A percentile compares a stretch with the other conserved stretches of the same genome.
phyloP scores from a whole-genome alignment of 495 filamentous ascomycete species.

The Xylaria longipes region DNA sequence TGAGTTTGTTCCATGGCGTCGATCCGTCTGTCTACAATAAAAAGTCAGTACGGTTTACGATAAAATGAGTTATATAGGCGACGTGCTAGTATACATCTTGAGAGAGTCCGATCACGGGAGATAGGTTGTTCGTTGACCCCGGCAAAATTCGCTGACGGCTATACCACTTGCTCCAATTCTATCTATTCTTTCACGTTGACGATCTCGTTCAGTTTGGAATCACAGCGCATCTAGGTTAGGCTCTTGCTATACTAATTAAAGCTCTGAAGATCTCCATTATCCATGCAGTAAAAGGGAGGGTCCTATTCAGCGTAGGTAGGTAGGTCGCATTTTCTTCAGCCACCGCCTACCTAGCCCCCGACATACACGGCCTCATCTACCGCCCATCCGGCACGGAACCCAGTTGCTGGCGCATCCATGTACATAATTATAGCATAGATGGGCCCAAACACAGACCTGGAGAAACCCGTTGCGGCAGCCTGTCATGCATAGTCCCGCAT shows the following conservation, averaged over 20 bases:
- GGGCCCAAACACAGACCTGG: conserved; percentile 23
- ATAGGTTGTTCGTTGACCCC: too few relatives aligned
- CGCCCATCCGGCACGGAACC: conserved; percentile 11
- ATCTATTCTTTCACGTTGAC: neutral
- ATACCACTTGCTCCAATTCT: neutral
- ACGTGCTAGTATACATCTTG: neutral
- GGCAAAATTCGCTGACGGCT: neutral
- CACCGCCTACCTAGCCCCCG: neutral
- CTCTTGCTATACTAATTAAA: neutral
- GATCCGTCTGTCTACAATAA: neutral
- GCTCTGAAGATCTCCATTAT: neutral
- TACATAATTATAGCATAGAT: neutral
- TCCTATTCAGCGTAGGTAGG: too few relatives aligned
- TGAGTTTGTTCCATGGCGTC: conserved; percentile 21
- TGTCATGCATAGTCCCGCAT: neutral
- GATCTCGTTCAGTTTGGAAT: neutral
- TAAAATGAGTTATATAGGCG: conserved; percentile 6
- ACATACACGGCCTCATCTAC: conserved; percentile 14
- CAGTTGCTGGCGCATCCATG: neutral
- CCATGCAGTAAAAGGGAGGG: too few relatives aligned
- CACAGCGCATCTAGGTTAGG: too few relatives aligned
- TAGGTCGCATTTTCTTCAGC: neutral
- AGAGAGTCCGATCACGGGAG: neutral
- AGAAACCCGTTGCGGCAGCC: conserved; percentile 11
- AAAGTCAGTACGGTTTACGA: neutral